Base-by-base conservation (phyloP, 2,329 filamentous ascomycete genomes). In the Beauveria australis region DNA sequence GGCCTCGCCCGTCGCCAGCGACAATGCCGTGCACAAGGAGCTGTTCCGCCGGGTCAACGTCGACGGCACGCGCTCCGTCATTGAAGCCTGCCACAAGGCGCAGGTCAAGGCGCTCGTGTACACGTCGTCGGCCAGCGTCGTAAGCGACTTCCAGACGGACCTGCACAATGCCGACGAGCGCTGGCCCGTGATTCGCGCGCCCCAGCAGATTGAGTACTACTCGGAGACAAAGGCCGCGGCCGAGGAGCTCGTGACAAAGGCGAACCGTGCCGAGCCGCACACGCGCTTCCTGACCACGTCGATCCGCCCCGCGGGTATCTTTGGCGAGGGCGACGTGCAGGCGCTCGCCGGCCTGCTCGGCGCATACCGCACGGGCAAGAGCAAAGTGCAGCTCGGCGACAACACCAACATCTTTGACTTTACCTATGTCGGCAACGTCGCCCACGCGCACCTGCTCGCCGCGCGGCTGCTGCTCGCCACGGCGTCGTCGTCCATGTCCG, bases 161-260 rank as follows among this genome's bases (percentile, higher is more conserved):
- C 82, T 95, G 71, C 82, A 86, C 72, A 92, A 96, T 72, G 91
- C 91, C 65, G 88, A 92, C 73, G 93, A 97, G 79, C 79, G 82
- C 52, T 91, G 89, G 81, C 91, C 91, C 30, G 81, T 89, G 54
- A 86, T 94, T 57, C 81, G 85, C 52, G 89, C 89, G 37, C 81
- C 82, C 62, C 75, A 85, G 66, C 87, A 92, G 74, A 79, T 79
- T 60, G 89, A 92, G 73, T 91, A 91, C 74, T 97, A 97, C 75
- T 92, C 92, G 33, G 87, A 92, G 75, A 95, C 91, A 16, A 97
- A 97, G 84, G 88, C 89, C 60, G 81, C 88, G 63, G 93, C 92
- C 53, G 93, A 97, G 78, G 80, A 87, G 63, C 78, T 92, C 58
- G 91, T 96, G 65, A 79, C 97, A 59, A 79, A 84, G 57, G 89